Evolutionary conservation across 1,284 basidiomycete genomes (phyloP), one percentile per base, ranked within the genome.

Genomic region (Ustilago loliicola): DNA sequence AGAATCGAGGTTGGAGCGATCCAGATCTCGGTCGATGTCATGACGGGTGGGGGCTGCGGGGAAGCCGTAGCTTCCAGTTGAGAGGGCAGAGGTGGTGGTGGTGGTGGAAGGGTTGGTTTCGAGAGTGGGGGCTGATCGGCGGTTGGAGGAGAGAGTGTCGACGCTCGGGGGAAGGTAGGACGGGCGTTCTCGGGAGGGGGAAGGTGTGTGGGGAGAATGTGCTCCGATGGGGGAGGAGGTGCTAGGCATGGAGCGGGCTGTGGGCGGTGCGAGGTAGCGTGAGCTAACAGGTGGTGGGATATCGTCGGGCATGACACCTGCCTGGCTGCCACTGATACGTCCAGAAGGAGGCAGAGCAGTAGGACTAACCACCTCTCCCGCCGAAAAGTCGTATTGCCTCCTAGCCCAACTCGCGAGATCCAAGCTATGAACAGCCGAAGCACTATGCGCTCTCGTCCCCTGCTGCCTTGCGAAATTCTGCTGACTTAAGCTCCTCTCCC

Each of bases 401-500:
- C 72, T 62, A 1, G 62, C 51, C 69, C 70, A 72, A 17, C 21
- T 38, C 11, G 56, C 70, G 27, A 69, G 15, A 42, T 72, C 66
- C 60, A 64, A 40, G 30, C 42, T 56, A 23, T 45, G 15, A 3
- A 62, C 42, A 3, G 66, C 69, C 3, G 54, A 59, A 13, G 74
- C 70, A 54, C 74, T 72, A 23, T 72, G 66, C 23, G 64, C 19
- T 19, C 67, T 47, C 25, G 6, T 25, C 11, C 27, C 48, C 25
- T 70, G 64, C 19, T 62, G 23, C 5, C 30, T 30, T 2, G 47
- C 61, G 25, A 61, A 69, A 30, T 61, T 72, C 42, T 66, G 61
- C 45, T 72, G 74, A 36, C 66, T 72, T 29, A 69, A 25, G 19
- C 59, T 63, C 10, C 74, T 25, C 50, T 77, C 75, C 75, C 75